Evolutionary conservation across 2,329 filamentous ascomycete genomes (phyloP), one percentile per base, ranked within the genome.

Genomic region (Ophiostoma quercus): DNA sequence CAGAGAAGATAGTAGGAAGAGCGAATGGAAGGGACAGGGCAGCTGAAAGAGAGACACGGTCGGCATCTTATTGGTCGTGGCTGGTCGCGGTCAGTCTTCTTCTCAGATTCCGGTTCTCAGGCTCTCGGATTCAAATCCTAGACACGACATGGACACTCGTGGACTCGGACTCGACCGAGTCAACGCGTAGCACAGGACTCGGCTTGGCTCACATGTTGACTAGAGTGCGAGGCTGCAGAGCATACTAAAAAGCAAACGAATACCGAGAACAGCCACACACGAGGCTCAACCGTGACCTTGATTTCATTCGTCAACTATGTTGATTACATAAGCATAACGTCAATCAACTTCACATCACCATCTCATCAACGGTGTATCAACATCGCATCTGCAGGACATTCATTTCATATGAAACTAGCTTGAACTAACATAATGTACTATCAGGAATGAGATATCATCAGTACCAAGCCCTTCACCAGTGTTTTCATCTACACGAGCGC

Each of bases 41-140:
- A 65, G 62, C 62, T 65, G 62, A 65, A 65, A 65, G 62, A 65
- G 62, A 65, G n/a, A 65, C 62, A 65, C 4, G 16, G 12, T 16
- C 6, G 32, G 7, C 62, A 12, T 41, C 34, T 5, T 65, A 39
- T 39, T 65, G 32, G 60, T 32, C 60, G 19, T 11, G 54, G 22
- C 3, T 11, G 3, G 57, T 16, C n/a, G 32, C 57, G 12, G 51
- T 41, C 39, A 9, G 39, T 14, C 39, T 12, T 41, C 3, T 41
- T 34, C 25, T 39, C 37, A 39, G 37, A 39, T 29, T 29, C 25
- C 25, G 25, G 25, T 39, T 11, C 37, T 39, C 37, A 37, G 8
- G 11, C 37, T 39, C 37, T 39, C 37, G 37, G 37, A 37, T 9
- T 29, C 25, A 29, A 29, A 29, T 37, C 34, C 11, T 11, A 39